Evolutionary conservation across 2,329 filamentous ascomycete species (phyloP).

Genomic region (Sporothrix pallida): DNA sequence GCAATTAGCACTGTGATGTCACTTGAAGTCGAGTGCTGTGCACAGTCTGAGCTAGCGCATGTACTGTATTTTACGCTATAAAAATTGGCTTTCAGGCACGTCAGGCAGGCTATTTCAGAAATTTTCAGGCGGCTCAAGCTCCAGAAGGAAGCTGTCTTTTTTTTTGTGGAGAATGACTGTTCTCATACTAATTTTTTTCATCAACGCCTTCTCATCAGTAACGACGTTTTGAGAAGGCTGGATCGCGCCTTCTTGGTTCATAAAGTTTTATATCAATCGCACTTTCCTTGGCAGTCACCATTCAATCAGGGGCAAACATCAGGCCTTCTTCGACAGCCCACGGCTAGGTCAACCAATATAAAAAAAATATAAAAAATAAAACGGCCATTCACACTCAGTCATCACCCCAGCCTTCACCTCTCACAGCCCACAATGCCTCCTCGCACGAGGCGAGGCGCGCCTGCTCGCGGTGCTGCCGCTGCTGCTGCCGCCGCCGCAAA

Average conservation of each 20-base stretch:
- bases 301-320: not conserved
- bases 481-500: conserved; percentile 21
- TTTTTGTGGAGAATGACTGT: conserved; percentile 20
- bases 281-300: not conserved
- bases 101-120: not conserved
- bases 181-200: conserved; percentile 29
- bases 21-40: no score
- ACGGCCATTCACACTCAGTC: no score
- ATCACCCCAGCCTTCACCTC: not conserved
- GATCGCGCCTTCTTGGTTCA: conserved; percentile 21
- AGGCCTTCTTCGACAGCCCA: not conserved
- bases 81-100: not conserved
- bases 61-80: not conserved
- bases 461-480: conserved; percentile 32
- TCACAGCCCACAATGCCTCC: conserved; percentile 32
- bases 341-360: no score
- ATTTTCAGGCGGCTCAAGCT: conserved; percentile 2
- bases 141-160: not conserved
- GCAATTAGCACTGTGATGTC: conserved; percentile 7
- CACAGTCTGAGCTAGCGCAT: not conserved
- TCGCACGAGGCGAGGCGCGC: conserved; percentile 34
- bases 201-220: not conserved
- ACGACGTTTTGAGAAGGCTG: not conserved
- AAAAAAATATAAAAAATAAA: no score
- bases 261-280: conserved; percentile 4